A percentile compares a stretch with the other conserved stretches of the same genome.
Evolutionary conservation across 139 green algal genomes (phyloP).

Genomic region (Chlorokybus atmophyticus): DNA sequence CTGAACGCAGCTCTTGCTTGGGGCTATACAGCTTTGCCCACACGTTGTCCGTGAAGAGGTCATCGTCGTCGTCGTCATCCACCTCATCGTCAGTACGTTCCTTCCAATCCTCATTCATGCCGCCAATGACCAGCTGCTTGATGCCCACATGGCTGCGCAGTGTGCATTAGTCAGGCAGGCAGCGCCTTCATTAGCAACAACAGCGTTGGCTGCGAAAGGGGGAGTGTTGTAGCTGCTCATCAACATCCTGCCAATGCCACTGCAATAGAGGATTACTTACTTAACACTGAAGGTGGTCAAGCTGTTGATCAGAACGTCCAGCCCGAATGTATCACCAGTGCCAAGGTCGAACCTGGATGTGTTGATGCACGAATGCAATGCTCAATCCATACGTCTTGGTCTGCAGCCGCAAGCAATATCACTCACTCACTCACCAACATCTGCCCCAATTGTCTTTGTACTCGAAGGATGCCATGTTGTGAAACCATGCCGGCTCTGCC

Average conservation of each 20-base stretch:
- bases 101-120: neutral
- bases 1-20: no score
- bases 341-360: conserved; percentile 15
- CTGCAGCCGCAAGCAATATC: no score
- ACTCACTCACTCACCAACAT: conserved; percentile 1
- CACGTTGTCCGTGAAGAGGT: neutral
- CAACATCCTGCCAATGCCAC: no score
- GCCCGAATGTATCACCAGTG: conserved; percentile 7
- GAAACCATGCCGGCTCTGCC: neutral
- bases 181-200: no score
- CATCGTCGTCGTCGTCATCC: neutral
- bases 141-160: conserved; percentile 2
- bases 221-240: no score
- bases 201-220: no score
- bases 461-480: conserved; percentile 3
- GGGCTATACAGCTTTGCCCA: no score
- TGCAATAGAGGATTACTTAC: no score
- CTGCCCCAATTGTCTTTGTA: neutral
- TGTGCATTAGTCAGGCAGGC: no score
- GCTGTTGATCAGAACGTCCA: conserved; percentile 15
- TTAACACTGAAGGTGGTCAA: neutral
- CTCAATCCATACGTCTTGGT: no score
- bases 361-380: no score
- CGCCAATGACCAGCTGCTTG: conserved; percentile 2
- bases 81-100: neutral